Evolutionary conservation across 257 asterid genomes (phyloP).

Genomic region (Lantana camara): DNA sequence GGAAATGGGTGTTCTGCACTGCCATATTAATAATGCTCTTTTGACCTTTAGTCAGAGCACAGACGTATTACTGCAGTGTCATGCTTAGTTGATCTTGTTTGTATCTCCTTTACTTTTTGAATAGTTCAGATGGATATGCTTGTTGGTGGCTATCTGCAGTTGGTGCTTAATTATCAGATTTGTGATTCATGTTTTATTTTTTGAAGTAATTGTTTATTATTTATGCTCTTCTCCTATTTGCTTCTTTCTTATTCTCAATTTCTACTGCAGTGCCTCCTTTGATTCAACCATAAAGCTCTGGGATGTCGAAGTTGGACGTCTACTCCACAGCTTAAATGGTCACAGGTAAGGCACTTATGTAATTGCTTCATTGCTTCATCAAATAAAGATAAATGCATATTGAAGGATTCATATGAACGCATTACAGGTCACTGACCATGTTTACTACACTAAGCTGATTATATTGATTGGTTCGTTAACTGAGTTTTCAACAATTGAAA

Average conservation of each 20-base stretch:
- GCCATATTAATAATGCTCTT: too few species aligned
- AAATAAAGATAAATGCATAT: neutral
- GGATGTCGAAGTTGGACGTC: conserved; percentile 74
- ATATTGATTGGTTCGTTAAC: neutral
- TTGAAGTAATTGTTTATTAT: neutral
- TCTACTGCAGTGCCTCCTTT: conserved; percentile 77
- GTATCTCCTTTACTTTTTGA: neutral
- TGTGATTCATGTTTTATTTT: neutral
- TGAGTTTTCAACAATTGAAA: conserved; percentile 6
- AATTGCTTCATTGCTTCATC: too few species aligned
- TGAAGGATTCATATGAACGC: neutral
- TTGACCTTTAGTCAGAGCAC: too few species aligned
- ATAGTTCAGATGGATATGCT: neutral
- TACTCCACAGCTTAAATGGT: conserved; percentile 79
- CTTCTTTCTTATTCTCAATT: conserved; percentile 15
- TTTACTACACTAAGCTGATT: neutral
- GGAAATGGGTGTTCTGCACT: neutral
- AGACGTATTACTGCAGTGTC: neutral
- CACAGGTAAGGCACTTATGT: conserved; percentile 55
- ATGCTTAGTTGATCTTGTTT: neutral
- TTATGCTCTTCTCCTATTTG: neutral
- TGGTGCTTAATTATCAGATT: neutral
- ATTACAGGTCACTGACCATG: too few species aligned
- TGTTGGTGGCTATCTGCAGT: neutral
- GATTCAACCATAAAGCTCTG: conserved; percentile 97